Evolutionary conservation across 176 grass and related monocot genomes (phyloP).

Genomic region (Coix lacrymajobi): DNA sequence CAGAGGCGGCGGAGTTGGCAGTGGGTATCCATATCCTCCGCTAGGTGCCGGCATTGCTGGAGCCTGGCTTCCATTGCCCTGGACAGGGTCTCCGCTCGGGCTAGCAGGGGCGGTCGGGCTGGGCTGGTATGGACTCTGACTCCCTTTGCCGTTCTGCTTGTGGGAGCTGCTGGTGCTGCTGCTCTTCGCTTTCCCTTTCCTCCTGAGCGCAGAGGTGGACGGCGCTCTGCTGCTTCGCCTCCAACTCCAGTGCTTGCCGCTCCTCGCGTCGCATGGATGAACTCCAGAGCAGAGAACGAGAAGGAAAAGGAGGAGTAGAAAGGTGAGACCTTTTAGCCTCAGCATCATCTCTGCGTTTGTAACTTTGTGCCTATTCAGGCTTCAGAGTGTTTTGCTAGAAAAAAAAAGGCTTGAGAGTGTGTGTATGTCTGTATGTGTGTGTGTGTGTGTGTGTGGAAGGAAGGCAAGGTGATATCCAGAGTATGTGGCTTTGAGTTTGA

Average conservation of each 20-base stretch:
- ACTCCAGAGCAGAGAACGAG: slow-evolving; percentile 34
- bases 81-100: slow-evolving; percentile 9
- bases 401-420: slow-evolving; percentile 8
- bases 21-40: neutral
- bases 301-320: slow-evolving; percentile 45
- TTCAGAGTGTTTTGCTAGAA: neutral
- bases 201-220: slow-evolving; percentile 35
- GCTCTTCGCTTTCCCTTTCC: slow-evolving; percentile 64
- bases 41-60: slow-evolving; percentile 35
- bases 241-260: slow-evolving; percentile 67
- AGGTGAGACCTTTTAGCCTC: slow-evolving; percentile 36
- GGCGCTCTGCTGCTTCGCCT: slow-evolving; percentile 40
- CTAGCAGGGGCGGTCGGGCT: neutral
- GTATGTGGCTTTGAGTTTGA: slow-evolving; percentile 10
- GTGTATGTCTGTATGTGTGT: slow-evolving; percentile 5
- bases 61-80: slow-evolving; percentile 2
- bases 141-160: slow-evolving; percentile 23
- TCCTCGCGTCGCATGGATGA: slow-evolving; percentile 55
- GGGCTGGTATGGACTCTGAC: slow-evolving; percentile 25
- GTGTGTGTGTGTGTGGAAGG: slow-evolving; percentile 7
- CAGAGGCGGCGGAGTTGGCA: neutral
- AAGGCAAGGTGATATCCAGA: neutral
- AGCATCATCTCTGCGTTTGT: slow-evolving; percentile 36
- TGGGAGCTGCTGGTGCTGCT: neutral
- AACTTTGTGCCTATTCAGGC: slow-evolving; percentile 30